phyloP scores from a whole-genome alignment of 2,329 filamentous ascomycete genomes.

The Thermoascus crustaceus region DNA sequence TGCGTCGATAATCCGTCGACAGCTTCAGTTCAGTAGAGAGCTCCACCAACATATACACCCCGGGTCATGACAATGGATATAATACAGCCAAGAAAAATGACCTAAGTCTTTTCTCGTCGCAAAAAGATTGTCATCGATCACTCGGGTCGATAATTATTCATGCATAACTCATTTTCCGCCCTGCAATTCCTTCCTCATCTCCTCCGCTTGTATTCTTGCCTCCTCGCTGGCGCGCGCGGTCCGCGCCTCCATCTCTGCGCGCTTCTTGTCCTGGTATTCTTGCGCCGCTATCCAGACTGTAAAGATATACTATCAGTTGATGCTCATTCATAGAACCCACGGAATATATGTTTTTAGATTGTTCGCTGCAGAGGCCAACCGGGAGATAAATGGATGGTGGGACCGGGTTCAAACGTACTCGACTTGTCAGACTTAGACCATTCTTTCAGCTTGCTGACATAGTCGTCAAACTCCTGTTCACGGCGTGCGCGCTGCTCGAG shows the following conservation, averaged over 20 bases:
- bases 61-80: no score
- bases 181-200: constrained; percentile 33
- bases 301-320: not conserved
- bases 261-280: constrained; percentile 26
- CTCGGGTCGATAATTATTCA: no score
- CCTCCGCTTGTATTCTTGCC: constrained; percentile 25
- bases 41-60: no score
- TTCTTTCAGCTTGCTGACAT: constrained; percentile 74
- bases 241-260: constrained; percentile 16
- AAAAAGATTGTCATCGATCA: no score
- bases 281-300: constrained; percentile 35
- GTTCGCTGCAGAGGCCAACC: not conserved
- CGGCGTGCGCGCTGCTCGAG: constrained; percentile 68
- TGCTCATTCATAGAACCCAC: not conserved
- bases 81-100: no score
- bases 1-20: no score
- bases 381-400: not conserved
- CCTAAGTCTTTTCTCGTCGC: no score
- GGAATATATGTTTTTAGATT: not conserved
- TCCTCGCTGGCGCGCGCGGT: constrained; percentile 23
- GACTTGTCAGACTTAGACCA: constrained; percentile 87
- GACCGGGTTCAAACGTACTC: constrained; percentile 48
- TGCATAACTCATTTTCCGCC: constrained; percentile 29
- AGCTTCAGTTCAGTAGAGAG: no score
- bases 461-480: constrained; percentile 82